Evolutionary conservation across 257 asterid genomes (phyloP).

Genomic region (Fraxinus cuspidata): DNA sequence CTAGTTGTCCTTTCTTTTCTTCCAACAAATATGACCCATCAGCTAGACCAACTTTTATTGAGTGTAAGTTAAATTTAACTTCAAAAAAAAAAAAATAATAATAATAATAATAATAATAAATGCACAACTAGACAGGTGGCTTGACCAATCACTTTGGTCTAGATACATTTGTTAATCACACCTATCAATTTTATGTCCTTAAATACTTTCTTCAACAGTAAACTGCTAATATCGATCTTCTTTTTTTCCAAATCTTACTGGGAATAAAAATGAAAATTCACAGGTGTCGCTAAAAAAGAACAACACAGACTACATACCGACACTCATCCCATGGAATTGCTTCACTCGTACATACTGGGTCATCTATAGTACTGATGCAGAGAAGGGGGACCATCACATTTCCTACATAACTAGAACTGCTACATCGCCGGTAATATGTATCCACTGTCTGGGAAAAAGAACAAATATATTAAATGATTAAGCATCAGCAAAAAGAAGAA

Average conservation of each 20-base stretch:
- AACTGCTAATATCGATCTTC: neutral
- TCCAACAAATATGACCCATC: neutral
- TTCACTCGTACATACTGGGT: conserved; percentile 90
- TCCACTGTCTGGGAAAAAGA: conserved; percentile 67
- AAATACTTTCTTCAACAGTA: neutral
- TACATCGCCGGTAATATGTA: conserved; percentile 77
- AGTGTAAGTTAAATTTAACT: neutral
- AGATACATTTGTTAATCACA: neutral
- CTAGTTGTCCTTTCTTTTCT: neutral
- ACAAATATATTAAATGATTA: conserved; percentile 14
- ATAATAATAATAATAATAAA: neutral
- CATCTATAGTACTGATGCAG: conserved; percentile 82
- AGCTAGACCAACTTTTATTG: neutral
- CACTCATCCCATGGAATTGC: conserved; percentile 98
- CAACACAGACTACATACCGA: conserved; percentile 38
- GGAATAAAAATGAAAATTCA: neutral
- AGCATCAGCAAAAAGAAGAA: conserved; percentile 13
- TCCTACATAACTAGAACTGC: conserved; percentile 71
- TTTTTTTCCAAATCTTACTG: neutral
- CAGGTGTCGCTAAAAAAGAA: neutral
- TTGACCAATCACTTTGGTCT: neutral
- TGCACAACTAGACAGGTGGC: neutral
- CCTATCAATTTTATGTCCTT: neutral
- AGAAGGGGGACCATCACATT: conserved; percentile 82
- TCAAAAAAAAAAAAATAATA: no score